Evolutionary conservation across 2,329 filamentous ascomycete species (phyloP), one percentile per base, ranked within the genome.

Genomic region (Aspergillus pseudoviridinutans): DNA sequence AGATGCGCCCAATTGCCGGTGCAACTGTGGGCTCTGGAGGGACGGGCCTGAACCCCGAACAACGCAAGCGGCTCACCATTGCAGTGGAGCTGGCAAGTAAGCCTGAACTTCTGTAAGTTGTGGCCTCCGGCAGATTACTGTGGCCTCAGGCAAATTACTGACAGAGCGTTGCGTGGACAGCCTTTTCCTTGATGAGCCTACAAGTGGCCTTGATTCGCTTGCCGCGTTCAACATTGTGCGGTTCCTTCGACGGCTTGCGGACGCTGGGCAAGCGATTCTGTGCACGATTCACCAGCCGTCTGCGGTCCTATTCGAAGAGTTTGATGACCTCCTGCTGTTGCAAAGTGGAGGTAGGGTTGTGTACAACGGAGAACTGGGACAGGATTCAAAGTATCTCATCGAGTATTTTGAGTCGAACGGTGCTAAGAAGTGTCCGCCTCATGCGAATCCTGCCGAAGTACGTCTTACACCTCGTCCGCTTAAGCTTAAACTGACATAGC

Each of bases 201-300:
- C 84, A 0, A 85, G 82, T 0, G 85, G 85, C 20, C 78, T 91
- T 0, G 88, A 91, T 62, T 87, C 86, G 2, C 82, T 87, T 55
- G 86, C 87, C 4, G 87, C 88, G 0, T 87, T 83, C 62, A 84
- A 86, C 61, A 87, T 87, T 59, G 78, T 86, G 2, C 79, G 83
- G 0, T 85, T 87, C 61, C 72, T 88, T 7, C 79, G 83, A 3
- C 86, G 86, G 64, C 76, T 88, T 1, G 83, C 85, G 1, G 82
- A 84, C n/a, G 88, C 89, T 2, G 92, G 91, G 1, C 92, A 96
- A 70, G 91, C 91, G 9, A 91, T 96, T 64, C 82, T 96, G 3
- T 95, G 91, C 76, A 96, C 92, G 0, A 96, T 96, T 61, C 92
- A 96, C 72, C 92, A 96, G 71, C 91, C 92, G 1, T 93, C 92